Conservation (phyloP, 2,329 filamentous ascomycete genomes). For the Beauveria sp. region DNA sequence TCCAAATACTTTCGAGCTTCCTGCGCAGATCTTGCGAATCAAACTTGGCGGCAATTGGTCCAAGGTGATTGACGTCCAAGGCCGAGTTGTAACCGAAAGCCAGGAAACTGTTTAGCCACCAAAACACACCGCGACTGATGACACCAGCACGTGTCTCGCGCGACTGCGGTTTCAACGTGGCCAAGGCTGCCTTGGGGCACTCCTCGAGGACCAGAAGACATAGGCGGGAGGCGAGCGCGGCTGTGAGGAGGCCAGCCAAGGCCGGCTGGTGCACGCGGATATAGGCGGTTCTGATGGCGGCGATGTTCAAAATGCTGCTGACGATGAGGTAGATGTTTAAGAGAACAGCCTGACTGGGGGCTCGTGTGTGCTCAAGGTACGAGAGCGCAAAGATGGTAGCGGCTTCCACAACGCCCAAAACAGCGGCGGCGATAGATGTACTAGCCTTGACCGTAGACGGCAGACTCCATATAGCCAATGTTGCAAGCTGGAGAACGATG, state of each 20-base stretch:
- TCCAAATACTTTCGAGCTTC: conserved; percentile 19
- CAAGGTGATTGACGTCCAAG: conserved; percentile 20
- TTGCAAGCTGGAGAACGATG: conserved; percentile 17
- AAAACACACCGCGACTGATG: conserved; percentile 27
- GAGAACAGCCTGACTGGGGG: conserved; percentile 25
- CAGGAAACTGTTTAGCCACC: conserved; percentile 29
- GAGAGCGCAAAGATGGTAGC: conserved; percentile 22
- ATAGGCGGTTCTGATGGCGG: conserved; percentile 26
- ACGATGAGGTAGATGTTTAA: conserved; percentile 25
- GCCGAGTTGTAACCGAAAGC: conserved; percentile 17
- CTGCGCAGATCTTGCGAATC: conserved; percentile 16
- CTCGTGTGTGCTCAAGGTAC: conserved; percentile 26
- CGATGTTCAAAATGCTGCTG: conserved; percentile 26
- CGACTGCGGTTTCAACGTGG: conserved; percentile 16
- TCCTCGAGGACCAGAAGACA: conserved; percentile 25
- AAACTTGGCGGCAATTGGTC: conserved; percentile 23
- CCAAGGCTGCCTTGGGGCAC: conserved; percentile 18
- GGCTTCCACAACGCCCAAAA: conserved; percentile 21
- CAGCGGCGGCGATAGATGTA: conserved; percentile 22
- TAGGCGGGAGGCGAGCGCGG: conserved; percentile 20
- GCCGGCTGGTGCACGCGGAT: conserved; percentile 18
- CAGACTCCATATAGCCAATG: conserved; percentile 22
- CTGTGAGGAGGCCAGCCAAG: conserved; percentile 22
- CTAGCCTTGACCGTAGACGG: conserved; percentile 17
- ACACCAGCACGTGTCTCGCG: conserved; percentile 26